Percentiles rank a stretch among this genome's conserved stretches.
Conservation (phyloP, 1,284 basidiomycete species). For the Termitomyces sp. region DNA sequence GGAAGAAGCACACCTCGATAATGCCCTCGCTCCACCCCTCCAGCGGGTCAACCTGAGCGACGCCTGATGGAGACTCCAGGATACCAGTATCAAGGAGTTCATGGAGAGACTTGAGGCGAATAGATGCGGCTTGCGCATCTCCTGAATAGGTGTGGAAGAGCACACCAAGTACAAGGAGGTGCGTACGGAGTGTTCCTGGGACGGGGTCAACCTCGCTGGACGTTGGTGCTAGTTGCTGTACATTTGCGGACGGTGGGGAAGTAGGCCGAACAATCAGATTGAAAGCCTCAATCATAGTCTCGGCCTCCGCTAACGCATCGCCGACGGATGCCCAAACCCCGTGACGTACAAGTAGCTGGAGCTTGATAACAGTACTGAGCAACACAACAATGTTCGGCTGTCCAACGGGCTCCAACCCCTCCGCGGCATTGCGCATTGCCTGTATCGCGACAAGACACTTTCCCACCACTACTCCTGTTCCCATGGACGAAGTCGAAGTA, state of each 20-base stretch:
- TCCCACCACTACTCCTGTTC: not conserved
- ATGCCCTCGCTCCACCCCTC: conserved; percentile 13
- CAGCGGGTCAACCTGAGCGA: not conserved
- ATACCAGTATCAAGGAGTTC: conserved; percentile 55
- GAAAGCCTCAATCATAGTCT: conserved; percentile 35
- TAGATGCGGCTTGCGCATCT: conserved; percentile 35
- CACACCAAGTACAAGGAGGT: conserved; percentile 49
- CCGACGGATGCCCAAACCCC: conserved; percentile 48
- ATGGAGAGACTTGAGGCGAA: conserved; percentile 53
- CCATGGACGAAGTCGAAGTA: not conserved
- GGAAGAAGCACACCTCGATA: conserved; percentile 12
- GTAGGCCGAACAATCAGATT: not conserved
- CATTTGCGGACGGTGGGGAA: not conserved
- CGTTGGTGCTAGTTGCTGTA: too few species aligned
- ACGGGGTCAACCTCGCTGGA: not conserved
- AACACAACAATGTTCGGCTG: conserved; percentile 1
- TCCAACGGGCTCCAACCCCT: not conserved
- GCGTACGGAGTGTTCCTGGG: conserved; percentile 19
- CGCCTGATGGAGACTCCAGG: conserved; percentile 25
- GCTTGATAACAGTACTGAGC: conserved; percentile 27
- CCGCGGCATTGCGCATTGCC: conserved; percentile 8
- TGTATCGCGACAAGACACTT: conserved; percentile 15
- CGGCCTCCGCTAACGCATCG: conserved; percentile 38
- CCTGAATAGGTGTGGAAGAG: conserved; percentile 56
- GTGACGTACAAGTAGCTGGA: conserved; percentile 45